Conservation (phyloP, 164 flowering plant genomes). For the Tetracentron sinense region DNA sequence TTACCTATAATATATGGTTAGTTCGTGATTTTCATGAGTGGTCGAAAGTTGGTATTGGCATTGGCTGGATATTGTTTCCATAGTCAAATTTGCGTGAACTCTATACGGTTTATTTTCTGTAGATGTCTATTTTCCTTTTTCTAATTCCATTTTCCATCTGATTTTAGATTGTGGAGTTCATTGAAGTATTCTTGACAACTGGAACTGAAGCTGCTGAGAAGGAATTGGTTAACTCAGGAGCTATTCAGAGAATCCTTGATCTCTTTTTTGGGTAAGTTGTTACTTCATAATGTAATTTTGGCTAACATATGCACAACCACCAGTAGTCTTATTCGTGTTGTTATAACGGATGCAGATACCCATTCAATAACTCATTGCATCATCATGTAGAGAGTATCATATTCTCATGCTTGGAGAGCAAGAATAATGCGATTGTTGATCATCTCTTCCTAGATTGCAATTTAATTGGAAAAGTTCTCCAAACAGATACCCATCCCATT, state of each 20-base stretch:
- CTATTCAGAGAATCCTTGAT: constrained; percentile 60
- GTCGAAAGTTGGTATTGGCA: not conserved
- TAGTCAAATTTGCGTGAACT: not conserved
- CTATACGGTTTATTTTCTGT: not conserved
- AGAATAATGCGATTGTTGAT: constrained; percentile 44
- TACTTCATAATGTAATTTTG: not conserved
- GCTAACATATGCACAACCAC: not conserved
- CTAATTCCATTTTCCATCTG: not conserved
- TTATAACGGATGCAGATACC: constrained; percentile 59
- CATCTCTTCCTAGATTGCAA: constrained; percentile 77
- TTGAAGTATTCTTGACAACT: constrained; percentile 61
- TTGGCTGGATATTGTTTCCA: not conserved
- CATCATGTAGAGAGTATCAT: constrained; percentile 91
- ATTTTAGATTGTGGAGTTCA: constrained; percentile 79
- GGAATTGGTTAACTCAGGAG: constrained; percentile 71
- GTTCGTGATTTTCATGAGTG: too few relatives aligned
- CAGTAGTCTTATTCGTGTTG: constrained; percentile 1
- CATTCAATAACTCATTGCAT: constrained; percentile 84
- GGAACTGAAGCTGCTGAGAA: constrained; percentile 74
- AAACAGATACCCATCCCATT: constrained; percentile 48
- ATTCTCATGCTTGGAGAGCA: constrained; percentile 83
- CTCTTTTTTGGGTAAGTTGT: constrained; percentile 79
- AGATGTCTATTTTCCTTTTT: not conserved
- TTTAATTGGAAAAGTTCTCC: constrained; percentile 60
- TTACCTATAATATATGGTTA: too few relatives aligned